Conservation (phyloP, 257 asterid species). For the Mentha longifolia region DNA sequence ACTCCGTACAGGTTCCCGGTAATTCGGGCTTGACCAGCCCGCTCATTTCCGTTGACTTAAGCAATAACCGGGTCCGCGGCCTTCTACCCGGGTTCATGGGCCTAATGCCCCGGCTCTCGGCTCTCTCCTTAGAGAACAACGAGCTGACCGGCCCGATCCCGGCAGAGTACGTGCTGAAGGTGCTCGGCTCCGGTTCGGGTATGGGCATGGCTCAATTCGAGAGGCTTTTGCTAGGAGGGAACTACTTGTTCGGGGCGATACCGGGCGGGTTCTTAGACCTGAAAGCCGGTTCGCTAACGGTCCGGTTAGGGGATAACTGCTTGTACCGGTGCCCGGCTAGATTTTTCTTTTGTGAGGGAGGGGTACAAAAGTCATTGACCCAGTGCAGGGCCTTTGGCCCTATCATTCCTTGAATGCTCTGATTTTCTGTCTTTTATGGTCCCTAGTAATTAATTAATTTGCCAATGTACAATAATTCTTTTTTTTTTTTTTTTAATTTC, state of each 20-base stretch:
- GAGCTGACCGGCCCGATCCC: constrained; percentile 72
- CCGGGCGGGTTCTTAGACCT: constrained; percentile 72
- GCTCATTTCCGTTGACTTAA: constrained; percentile 71
- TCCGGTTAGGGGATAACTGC: constrained; percentile 81
- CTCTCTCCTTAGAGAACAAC: constrained; percentile 67
- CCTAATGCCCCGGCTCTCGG: constrained; percentile 66
- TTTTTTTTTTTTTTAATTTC: not conserved
- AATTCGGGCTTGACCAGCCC: constrained; percentile 50
- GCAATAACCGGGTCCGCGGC: constrained; percentile 69
- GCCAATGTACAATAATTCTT: constrained; percentile 25
- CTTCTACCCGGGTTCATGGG: constrained; percentile 81
- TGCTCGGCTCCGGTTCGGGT: constrained; percentile 51
- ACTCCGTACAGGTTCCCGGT: constrained; percentile 54
- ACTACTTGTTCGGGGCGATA: constrained; percentile 73
- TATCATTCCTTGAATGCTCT: constrained; percentile 53
- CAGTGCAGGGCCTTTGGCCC: constrained; percentile 80
- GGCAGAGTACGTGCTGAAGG: constrained; percentile 50
- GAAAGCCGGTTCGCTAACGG: constrained; percentile 70
- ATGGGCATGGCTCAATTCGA: constrained; percentile 49
- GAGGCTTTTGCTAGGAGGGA: constrained; percentile 85
- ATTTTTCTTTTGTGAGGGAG: constrained; percentile 77
- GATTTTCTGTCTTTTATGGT: constrained; percentile 33
- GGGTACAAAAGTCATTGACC: constrained; percentile 69
- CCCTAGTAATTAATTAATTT: constrained; percentile 32
- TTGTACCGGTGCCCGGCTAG: constrained; percentile 81